Evolutionary conservation across 192 early-diverging fungal species (phyloP), one percentile per base, ranked within the genome.

Genomic region (Chytriomyces confervae): DNA sequence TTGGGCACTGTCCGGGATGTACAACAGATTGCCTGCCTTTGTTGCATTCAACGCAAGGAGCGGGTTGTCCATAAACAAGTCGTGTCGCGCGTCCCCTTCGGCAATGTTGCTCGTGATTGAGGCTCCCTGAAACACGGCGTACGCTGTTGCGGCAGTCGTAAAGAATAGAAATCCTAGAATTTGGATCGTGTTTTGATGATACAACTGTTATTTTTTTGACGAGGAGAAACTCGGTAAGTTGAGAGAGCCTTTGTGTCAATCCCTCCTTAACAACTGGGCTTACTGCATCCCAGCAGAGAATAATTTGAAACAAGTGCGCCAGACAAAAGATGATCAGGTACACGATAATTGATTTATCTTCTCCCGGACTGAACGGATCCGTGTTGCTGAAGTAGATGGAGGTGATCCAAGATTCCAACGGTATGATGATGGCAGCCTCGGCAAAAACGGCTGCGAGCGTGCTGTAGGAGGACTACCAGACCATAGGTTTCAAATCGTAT

Each of bases 121-220:
- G 24, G 78, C 79, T 63, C 89, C 88, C 74, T 94, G 91, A 77
- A 94, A 94, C 29, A 91, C 83, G 6, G 87, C 83, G 83, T 94
- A 94, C 60, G 79, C 79, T 49, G 91, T 88, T 29, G 88, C 88
- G 79, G 84, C 89, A 6, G 87, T n/a, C 75, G 93, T 91, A 84
- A 93, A 93, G 20, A 91, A 44, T n/a, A 93, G 80, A 18, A 91
- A 87, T 3, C 85, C 90, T 62, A 94, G 90, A 60, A 95, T 91
- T 77, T 98, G 95, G 74, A 98, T 95, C 24, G 95, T 94, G 84
- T 98, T 98, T 81, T 95, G 89, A 84, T 95, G 91, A 72, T 89
- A 92, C 62, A 97, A 91, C 88, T 94, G 50, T 20, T 24, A 20
- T 8, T 29, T 62, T 13, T 57, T 13, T 57, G 53, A 13, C 57